Percentiles rank a stretch among this genome's conserved stretches.
Evolutionary conservation across 2,329 filamentous ascomycete genomes (phyloP).

Genomic region (Tolypocladium cylindrosporum): DNA sequence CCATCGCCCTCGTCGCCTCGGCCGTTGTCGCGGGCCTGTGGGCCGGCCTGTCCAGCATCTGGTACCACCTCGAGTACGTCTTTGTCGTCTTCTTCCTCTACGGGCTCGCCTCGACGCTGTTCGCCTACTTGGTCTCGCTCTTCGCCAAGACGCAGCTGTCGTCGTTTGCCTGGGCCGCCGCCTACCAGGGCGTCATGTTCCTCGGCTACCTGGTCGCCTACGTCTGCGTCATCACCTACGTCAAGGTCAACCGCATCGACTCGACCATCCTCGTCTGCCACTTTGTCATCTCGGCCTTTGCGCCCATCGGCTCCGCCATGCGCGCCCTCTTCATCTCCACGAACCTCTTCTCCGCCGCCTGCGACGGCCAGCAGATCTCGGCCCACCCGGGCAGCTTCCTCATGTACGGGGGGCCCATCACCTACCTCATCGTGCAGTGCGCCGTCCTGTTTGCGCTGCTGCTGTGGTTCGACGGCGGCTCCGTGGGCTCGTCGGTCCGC

Average conservation of each 20-base stretch:
- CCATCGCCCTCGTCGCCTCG: constrained; percentile 56
- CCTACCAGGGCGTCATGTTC: constrained; percentile 63
- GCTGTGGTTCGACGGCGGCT: constrained; percentile 72
- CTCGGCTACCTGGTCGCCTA: constrained; percentile 64
- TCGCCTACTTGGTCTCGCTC: constrained; percentile 74
- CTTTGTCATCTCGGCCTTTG: constrained; percentile 63
- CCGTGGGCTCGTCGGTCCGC: constrained; percentile 43
- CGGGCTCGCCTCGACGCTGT: constrained; percentile 64
- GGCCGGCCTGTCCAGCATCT: constrained; percentile 51
- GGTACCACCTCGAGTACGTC: constrained; percentile 72
- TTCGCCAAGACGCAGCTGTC: constrained; percentile 71
- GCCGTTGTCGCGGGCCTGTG: constrained; percentile 62
- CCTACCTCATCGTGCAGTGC: constrained; percentile 71
- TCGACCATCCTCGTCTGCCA: constrained; percentile 57
- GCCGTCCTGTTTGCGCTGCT: constrained; percentile 61
- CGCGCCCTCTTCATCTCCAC: constrained; percentile 66
- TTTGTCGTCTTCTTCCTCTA: constrained; percentile 76
- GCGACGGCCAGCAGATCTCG: constrained; percentile 52
- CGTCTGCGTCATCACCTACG: constrained; percentile 63
- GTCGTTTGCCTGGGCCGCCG: constrained; percentile 75
- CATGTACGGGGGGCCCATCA: constrained; percentile 73
- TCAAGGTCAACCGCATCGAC: constrained; percentile 60
- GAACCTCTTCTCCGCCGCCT: constrained; percentile 77
- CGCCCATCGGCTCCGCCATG: constrained; percentile 68
- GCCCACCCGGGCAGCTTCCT: constrained; percentile 60